Evolutionary conservation across 1,139 yeast species (phyloP).

Genomic region (Meyerozyma elateridarum): DNA sequence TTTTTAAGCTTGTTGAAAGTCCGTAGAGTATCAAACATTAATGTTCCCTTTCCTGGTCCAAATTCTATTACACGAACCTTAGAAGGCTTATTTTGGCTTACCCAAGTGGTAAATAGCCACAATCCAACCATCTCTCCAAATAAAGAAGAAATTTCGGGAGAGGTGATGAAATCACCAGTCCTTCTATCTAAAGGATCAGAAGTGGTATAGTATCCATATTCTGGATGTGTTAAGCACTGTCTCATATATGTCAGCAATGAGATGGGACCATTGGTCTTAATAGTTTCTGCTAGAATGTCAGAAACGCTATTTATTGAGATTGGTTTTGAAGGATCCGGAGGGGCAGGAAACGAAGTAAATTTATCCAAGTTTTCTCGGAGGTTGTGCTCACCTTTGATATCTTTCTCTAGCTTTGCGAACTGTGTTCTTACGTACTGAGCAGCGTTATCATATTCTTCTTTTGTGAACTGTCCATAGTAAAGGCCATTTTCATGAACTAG

Average conservation of each 20-base stretch:
- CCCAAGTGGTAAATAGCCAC: conserved; percentile 64
- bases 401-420: conserved; percentile 27
- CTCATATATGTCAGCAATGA: conserved; percentile 73
- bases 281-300: conserved; percentile 47
- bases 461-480: conserved; percentile 34
- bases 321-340: conserved; percentile 10
- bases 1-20: conserved; percentile 41
- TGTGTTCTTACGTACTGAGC: conserved; percentile 31
- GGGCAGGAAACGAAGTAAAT: conserved; percentile 34
- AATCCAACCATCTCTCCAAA: conserved; percentile 85
- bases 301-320: conserved; percentile 25
- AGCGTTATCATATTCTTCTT: conserved; percentile 40
- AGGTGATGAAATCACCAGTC: conserved; percentile 74
- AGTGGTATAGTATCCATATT: conserved; percentile 75
- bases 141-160: conserved; percentile 84
- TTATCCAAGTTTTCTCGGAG: conserved; percentile 33
- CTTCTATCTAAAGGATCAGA: conserved; percentile 63
- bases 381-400: conserved; percentile 38
- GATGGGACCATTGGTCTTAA: conserved; percentile 72
- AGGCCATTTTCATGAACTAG: conserved; percentile 21
- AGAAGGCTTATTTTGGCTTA: conserved; percentile 48
- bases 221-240: conserved; percentile 77
- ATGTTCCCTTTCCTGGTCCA: conserved; percentile 85
- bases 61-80: conserved; percentile 64
- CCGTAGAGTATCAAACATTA: conserved; percentile 60